Evolutionary conservation across 306 rosid species (phyloP), one percentile per base, ranked within the genome.

Genomic region (Sophora flavescens): DNA sequence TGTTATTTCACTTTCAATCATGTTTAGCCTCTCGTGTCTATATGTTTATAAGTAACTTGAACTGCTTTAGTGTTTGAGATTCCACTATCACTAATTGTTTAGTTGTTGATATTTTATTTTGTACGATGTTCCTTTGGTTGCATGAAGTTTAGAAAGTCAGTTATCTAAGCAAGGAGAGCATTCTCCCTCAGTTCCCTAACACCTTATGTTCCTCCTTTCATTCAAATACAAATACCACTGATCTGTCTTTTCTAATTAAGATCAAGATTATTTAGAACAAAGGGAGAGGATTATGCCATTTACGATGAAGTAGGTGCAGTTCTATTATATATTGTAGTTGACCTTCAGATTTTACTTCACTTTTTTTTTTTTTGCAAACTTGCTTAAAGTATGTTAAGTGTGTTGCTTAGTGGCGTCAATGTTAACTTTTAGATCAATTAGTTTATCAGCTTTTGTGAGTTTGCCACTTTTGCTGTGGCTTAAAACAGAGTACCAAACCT

Each of bases 61-160:
- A 28, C 64, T 70, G 83, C 11, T 72, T 75, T 32, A 63, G 66
- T 68, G 61, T 54, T 75, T 62, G 70, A 52, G 61, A 53, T 56
- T 77, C n/a, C 18, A n/a, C 41, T 69, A 48, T 66, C 53, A 54
- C 63, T 70, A 63, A 77, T 48, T 72, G 28, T 44, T 53, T 13
- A 59, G 61, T 80, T 72, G 48, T 22, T 45, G 60, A 38, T 80
- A n/a, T 66, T 52, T 50, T 12, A 30, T 80, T 59, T 56, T 61
- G 66, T 68, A 66, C 41, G 52, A 32, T 67, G 39, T 47, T 67
- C 38, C 63, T 75, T 28, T 57, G 79, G 72, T 41, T 14, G 4
- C 15, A 1, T 38, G 69, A 52, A 60, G 70, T 69, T 63, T 66
- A 33, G 57, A 42, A 65, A 61, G 44, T 42, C 41, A 26, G 63